A percentile compares a stretch with the other conserved stretches of the same genome.
Evolutionary conservation across 768 basidiomycete genomes (phyloP).

Genomic region (Amanita pseudoporphyria): DNA sequence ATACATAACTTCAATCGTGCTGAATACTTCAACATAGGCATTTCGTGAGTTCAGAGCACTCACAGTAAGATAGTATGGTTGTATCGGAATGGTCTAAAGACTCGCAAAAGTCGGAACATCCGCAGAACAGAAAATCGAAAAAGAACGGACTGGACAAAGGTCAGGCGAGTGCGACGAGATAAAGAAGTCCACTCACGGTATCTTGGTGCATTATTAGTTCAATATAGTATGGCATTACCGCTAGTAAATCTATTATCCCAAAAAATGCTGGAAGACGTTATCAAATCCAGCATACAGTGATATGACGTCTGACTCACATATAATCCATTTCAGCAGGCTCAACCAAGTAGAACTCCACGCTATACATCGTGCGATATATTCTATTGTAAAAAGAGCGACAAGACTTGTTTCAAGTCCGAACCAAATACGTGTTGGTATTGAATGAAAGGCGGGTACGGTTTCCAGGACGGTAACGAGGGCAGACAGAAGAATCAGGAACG

Average conservation of each 20-base stretch:
- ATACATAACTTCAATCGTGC: too few relatives aligned
- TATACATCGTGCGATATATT: too few relatives aligned
- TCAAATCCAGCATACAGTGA: slow-evolving; percentile 14
- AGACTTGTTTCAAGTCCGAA: slow-evolving; percentile 78
- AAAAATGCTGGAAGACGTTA: too few relatives aligned
- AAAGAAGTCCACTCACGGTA: slow-evolving; percentile 61
- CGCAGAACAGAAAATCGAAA: too few relatives aligned
- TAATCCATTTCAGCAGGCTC: slow-evolving; percentile 56
- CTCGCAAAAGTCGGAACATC: too few relatives aligned
- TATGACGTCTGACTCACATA: slow-evolving; percentile 36
- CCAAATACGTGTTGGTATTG: too few relatives aligned
- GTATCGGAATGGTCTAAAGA: too few relatives aligned
- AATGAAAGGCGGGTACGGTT: slow-evolving; percentile 70
- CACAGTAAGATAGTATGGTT: slow-evolving; percentile 77
- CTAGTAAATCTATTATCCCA: too few relatives aligned
- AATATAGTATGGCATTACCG: too few relatives aligned
- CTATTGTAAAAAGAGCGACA: slow-evolving; percentile 79
- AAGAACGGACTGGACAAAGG: slow-evolving; percentile 50
- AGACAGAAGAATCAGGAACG: slow-evolving; percentile 62
- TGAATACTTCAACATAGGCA: too few relatives aligned
- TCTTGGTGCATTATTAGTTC: too few relatives aligned
- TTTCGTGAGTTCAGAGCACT: slow-evolving; percentile 17
- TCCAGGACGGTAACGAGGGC: slow-evolving; percentile 72
- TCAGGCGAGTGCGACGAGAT: not conserved
- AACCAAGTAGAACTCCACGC: too few relatives aligned